Evolutionary conservation across 139 green algal genomes (phyloP).

Genomic region (Chlamydomonas incerta): DNA sequence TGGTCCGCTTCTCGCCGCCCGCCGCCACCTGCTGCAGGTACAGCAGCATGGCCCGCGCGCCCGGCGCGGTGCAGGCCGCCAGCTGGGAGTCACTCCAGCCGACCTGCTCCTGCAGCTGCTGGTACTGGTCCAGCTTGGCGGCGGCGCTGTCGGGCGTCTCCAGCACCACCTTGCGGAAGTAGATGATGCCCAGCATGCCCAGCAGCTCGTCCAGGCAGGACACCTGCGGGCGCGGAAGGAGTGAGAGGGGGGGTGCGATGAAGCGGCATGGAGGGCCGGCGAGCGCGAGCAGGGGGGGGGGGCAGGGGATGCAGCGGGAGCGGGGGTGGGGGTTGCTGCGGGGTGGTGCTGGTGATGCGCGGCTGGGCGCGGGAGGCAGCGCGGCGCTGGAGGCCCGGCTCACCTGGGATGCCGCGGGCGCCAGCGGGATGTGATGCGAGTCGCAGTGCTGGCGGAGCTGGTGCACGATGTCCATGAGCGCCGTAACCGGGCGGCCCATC

Average conservation of each 20-base stretch:
- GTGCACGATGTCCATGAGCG: slow-evolving; percentile 33
- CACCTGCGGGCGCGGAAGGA: slow-evolving; percentile 11
- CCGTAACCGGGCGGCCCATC: not conserved
- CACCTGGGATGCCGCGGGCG: too few species aligned
- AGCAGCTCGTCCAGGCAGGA: slow-evolving; percentile 31
- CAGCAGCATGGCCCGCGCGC: slow-evolving; percentile 41
- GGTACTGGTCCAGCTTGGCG: slow-evolving; percentile 38
- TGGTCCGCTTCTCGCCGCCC: slow-evolving; percentile 28
- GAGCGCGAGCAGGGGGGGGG: too few species aligned
- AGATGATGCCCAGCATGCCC: slow-evolving; percentile 50
- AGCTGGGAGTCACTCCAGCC: slow-evolving; percentile 41
- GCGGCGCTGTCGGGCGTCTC: slow-evolving; percentile 26
- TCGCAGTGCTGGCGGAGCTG: slow-evolving; percentile 28
- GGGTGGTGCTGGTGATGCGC: too few species aligned
- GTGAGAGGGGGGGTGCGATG: not conserved
- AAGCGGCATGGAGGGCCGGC: too few species aligned
- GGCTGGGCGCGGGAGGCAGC: too few species aligned
- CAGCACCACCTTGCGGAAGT: slow-evolving; percentile 45
- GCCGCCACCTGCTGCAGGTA: slow-evolving; percentile 43
- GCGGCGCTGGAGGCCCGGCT: too few species aligned
- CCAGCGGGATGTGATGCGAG: not conserved
- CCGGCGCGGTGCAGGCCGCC: slow-evolving; percentile 33
- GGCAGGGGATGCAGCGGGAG: too few species aligned
- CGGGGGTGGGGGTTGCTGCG: too few species aligned
- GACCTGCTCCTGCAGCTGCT: slow-evolving; percentile 41